Evolutionary conservation across 345 rosid species (phyloP), one percentile per base, ranked within the genome.

Genomic region (Aethionema arabicum): DNA sequence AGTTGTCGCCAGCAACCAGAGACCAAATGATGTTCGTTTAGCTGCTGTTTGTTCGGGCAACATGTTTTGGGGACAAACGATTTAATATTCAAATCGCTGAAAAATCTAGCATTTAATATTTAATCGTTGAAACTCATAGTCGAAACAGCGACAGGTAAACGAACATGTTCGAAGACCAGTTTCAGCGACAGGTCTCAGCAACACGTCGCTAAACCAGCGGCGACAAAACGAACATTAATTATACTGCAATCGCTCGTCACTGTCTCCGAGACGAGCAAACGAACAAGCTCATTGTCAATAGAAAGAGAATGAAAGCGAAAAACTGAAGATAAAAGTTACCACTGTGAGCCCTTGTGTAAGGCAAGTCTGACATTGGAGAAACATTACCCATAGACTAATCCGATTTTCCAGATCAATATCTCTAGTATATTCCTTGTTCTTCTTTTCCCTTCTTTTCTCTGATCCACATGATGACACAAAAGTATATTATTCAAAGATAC

Each of bases 271-370:
- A 21, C 27, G 27, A 21, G 27, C 27, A 21, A 21, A 21, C 27
- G 27, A 21, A 21, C 27, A 21, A 21, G 27, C 27, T 2, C 27
- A 21, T 21, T 40, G 49, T 2, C 50, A 27, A 54, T 2, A 32
- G 6, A 63, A 56, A 14, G 41, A 48, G 63, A 15, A n/a, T 55
- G 32, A 40, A 46, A 32, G 37, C 50, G n/a, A 61, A 51, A 55
- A 5, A 39, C 0, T 47, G 15, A 54, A 55, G 3, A 32, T 5
- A 49, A 11, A 40, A 5, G 1, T 10, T 71, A 93, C 99, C 95
- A 87, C 73, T 5, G 90, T 76, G 37, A 93, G 88, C 68, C 99
- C 99, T 76, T 93, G 92, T 40, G 97, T 90, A 72, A 95, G 81
- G 76, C 76, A 80, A 63, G 90, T 77, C 56, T 86, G 85, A 63